These are phyloP conservation scores for Aspergillus sp. DNA, from an alignment of 2,329 filamentous ascomycete species.

Conservation along the genomic window DNA sequence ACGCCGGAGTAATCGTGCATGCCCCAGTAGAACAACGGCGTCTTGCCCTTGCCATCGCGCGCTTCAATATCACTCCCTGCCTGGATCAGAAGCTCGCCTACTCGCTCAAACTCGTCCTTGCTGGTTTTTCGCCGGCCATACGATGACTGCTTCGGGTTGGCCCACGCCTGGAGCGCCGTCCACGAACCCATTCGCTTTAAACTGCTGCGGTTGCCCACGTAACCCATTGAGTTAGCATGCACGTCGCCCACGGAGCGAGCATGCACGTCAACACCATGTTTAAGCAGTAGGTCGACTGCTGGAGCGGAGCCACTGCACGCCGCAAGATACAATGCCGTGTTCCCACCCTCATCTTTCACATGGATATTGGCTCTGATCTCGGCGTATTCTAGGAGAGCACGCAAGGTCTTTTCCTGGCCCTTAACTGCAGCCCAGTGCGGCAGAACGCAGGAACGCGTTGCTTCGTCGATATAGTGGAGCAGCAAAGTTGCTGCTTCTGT, in stretches of 20 bases:
- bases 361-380: not conserved
- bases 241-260: not conserved
- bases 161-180: slow-evolving; percentile 9
- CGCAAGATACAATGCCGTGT: not conserved
- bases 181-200: not conserved
- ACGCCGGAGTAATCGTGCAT: not conserved
- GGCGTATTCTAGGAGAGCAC: not conserved
- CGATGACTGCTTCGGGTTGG: not conserved
- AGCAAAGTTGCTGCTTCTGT: not conserved
- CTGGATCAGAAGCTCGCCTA: not conserved
- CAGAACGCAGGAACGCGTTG: not conserved
- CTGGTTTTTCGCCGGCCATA: not conserved
- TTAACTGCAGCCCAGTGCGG: not conserved
- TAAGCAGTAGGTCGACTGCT: not conserved
- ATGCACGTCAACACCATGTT: not conserved
- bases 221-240: not conserved
- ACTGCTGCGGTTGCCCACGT: not conserved
- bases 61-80: slow-evolving; percentile 7
- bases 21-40: not conserved
- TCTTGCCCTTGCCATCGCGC: not conserved
- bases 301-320: not conserved
- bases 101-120: not conserved
- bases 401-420: not conserved
- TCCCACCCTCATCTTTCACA: not conserved
- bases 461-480: not conserved